These are phyloP conservation scores for Pichia occidentalis DNA, from an alignment of 805 yeast genomes.

Conservation along the genomic window DNA sequence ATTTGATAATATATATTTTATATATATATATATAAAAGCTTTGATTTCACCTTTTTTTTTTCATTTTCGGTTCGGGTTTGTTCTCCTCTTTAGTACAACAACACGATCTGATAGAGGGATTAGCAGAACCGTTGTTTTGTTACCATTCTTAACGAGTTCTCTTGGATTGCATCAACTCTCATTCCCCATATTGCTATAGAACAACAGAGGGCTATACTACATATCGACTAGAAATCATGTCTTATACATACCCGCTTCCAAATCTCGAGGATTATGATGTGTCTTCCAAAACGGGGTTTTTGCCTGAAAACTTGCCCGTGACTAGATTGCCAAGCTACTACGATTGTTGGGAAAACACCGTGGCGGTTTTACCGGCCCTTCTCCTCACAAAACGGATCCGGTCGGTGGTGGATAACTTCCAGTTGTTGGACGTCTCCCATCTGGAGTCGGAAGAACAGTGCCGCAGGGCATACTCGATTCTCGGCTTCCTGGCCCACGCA, in stretches of 20 bases:
- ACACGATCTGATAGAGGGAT: too few relatives aligned
- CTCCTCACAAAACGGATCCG: conserved; percentile 61
- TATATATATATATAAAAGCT: too few relatives aligned
- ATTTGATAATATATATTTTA: too few relatives aligned
- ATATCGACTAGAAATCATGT: too few relatives aligned
- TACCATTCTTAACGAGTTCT: too few relatives aligned
- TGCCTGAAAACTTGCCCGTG: conserved; percentile 66
- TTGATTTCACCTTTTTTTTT: too few relatives aligned
- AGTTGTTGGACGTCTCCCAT: conserved; percentile 44
- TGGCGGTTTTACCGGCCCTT: conserved; percentile 61
- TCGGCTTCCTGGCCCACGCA: conserved; percentile 80
- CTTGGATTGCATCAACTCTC: too few relatives aligned
- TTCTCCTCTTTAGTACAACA: too few relatives aligned
- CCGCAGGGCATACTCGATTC: conserved; percentile 74
- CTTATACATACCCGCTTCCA: conserved; percentile 37
- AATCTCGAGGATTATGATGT: conserved; percentile 60
- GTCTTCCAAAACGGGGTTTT: conserved; percentile 66
- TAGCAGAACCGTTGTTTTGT: too few relatives aligned
- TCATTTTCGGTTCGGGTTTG: too few relatives aligned
- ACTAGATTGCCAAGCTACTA: conserved; percentile 51
- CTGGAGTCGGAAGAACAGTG: conserved; percentile 43
- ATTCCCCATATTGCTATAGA: too few relatives aligned
- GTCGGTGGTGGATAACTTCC: conserved; percentile 55
- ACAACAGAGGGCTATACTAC: too few relatives aligned
- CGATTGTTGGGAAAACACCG: conserved; percentile 73